Evolutionary conservation across 176 grass and related monocot species (phyloP).

Genomic region (Triticum turgidum): DNA sequence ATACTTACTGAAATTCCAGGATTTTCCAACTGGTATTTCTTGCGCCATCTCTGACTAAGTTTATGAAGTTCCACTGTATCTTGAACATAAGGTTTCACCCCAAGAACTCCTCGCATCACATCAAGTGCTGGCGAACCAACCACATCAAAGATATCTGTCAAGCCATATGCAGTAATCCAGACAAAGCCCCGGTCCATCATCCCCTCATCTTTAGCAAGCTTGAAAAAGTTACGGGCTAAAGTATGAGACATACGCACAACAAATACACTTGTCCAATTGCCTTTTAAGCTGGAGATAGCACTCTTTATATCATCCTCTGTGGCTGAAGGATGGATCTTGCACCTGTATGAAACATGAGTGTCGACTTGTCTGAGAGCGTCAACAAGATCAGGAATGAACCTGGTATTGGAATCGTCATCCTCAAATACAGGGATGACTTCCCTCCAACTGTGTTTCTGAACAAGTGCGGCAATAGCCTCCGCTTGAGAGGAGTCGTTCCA

Average conservation of each 20-base stretch:
- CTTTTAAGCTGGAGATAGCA: conserved; percentile 36
- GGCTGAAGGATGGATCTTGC: conserved; percentile 44
- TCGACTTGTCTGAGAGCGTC: conserved; percentile 48
- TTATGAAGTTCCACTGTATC: conserved; percentile 7
- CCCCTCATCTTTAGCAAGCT: conserved; percentile 41
- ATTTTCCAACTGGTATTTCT: conserved; percentile 38
- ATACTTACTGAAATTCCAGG: conserved; percentile 8
- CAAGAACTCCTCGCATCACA: conserved; percentile 77
- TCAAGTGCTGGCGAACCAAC: conserved; percentile 40
- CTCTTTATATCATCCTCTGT: conserved; percentile 23
- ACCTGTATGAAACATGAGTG: conserved; percentile 36
- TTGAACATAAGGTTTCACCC: conserved; percentile 50
- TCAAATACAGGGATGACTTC: conserved; percentile 60
- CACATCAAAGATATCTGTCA: conserved; percentile 69
- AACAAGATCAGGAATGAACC: conserved; percentile 58
- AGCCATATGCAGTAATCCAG: conserved; percentile 66
- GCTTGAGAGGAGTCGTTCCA: conserved; percentile 75
- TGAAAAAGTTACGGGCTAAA: conserved; percentile 57
- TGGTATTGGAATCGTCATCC: conserved; percentile 40
- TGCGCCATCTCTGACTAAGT: conserved; percentile 44
- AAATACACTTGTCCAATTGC: conserved; percentile 58
- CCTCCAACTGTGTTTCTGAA: conserved; percentile 53
- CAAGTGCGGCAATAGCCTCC: conserved; percentile 56
- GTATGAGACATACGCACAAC: conserved; percentile 62
- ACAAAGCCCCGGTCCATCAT: conserved; percentile 61